phyloP scores from a whole-genome alignment of 164 flowering plant species.

The Magnolia sinica region DNA sequence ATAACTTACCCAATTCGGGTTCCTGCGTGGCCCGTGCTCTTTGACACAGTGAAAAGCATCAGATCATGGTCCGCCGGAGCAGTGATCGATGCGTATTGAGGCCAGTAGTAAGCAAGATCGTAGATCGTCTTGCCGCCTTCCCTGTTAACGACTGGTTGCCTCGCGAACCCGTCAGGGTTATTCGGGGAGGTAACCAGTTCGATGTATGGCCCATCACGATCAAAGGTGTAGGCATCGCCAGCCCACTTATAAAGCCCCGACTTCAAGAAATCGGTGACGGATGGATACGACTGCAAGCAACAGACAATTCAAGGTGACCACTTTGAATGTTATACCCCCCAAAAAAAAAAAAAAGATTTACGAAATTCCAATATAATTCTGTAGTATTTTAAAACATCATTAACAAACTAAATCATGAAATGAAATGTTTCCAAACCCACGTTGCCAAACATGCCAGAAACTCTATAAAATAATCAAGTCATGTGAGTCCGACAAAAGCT shows the following conservation, averaged over 20 bases:
- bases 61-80: constrained; percentile 62
- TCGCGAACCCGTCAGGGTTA: constrained; percentile 64
- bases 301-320: background rate
- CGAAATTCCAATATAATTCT: too few relatives aligned
- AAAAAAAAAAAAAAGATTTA: too few relatives aligned
- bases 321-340: too few relatives aligned
- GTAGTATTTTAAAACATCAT: too few relatives aligned
- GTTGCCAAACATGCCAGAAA: too few relatives aligned
- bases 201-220: constrained; percentile 51
- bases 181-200: constrained; percentile 91
- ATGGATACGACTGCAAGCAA: constrained; percentile 69
- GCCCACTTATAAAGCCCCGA: constrained; percentile 78
- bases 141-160: constrained; percentile 52
- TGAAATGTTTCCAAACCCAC: background rate
- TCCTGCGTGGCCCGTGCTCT: constrained; percentile 97
- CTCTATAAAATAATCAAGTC: too few relatives aligned
- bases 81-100: constrained; percentile 75
- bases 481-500: too few relatives aligned
- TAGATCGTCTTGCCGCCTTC: constrained; percentile 48
- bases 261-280: constrained; percentile 53
- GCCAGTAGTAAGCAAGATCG: constrained; percentile 93
- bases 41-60: constrained; percentile 87
- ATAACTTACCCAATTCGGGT: constrained; percentile 72
- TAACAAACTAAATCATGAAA: too few relatives aligned
- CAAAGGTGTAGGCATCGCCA: constrained; percentile 60